phyloP scores from a whole-genome alignment of 2,329 filamentous ascomycete species.

The Bisporella sp. region DNA sequence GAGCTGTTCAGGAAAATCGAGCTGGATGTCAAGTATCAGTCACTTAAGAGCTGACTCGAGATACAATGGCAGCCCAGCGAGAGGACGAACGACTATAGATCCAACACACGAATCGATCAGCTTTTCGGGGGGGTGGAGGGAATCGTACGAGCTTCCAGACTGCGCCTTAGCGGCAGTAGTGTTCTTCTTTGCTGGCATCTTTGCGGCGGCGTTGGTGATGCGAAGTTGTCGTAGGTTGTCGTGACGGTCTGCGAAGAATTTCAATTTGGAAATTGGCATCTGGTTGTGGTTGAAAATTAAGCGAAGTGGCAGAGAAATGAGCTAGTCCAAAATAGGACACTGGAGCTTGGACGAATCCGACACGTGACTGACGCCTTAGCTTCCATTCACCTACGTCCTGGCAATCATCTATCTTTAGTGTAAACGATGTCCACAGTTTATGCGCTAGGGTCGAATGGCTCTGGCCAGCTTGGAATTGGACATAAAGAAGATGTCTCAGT shows the following conservation, averaged over 20 bases:
- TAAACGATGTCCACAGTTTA: conserved; percentile 47
- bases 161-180: conserved; percentile 24
- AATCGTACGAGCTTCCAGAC: conserved; percentile 20
- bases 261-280: conserved; percentile 2
- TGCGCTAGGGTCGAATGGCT: conserved; percentile 70
- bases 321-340: background rate
- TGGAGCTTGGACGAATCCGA: too few relatives aligned
- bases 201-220: conserved; percentile 36
- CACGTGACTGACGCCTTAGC: too few relatives aligned
- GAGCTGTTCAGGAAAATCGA: conserved; percentile 67
- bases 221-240: conserved; percentile 23
- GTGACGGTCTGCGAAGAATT: conserved; percentile 8
- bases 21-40: conserved; percentile 54
- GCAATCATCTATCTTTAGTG: background rate
- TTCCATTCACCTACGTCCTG: background rate
- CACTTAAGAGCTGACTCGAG: conserved; percentile 28
- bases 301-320: background rate
- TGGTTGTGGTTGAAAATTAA: background rate
- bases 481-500: conserved; percentile 65
- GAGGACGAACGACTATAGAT: conserved; percentile 71
- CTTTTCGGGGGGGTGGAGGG: conserved; percentile 15
- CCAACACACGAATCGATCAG: conserved; percentile 22
- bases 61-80: conserved; percentile 51
- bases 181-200: conserved; percentile 37
- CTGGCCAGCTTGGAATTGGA: conserved; percentile 65